Evolutionary conservation across 139 green algal genomes (phyloP).

Genomic region (Chlamydomonas sp.): DNA sequence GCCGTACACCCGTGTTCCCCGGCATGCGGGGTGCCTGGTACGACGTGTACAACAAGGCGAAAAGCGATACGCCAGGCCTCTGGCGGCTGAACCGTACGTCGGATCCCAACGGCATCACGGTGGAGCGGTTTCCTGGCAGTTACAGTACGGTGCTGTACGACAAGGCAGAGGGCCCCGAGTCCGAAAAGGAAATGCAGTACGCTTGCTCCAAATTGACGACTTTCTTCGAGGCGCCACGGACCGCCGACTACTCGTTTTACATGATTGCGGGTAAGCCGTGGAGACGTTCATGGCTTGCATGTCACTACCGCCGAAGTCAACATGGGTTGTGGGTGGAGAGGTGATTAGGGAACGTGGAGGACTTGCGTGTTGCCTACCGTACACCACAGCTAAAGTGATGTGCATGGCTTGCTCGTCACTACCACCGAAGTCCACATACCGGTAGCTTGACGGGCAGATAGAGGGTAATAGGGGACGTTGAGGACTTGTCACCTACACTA

Average conservation of each 20-base stretch:
- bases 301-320: background rate
- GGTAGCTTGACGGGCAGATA: too few relatives aligned
- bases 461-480: too few relatives aligned
- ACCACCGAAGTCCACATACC: too few relatives aligned
- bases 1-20: constrained; percentile 1
- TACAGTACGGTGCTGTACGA: background rate
- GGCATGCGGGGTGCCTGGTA: constrained; percentile 30
- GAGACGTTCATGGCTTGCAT: background rate
- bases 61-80: background rate
- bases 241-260: constrained; percentile 36
- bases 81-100: constrained; percentile 5
- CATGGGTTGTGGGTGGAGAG: too few relatives aligned
- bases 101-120: background rate
- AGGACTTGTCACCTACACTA: too few relatives aligned
- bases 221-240: constrained; percentile 39
- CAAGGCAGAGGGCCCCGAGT: background rate
- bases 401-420: too few relatives aligned
- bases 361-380: too few relatives aligned
- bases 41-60: background rate
- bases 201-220: background rate
- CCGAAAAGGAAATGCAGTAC: too few relatives aligned
- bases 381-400: too few relatives aligned
- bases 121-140: background rate
- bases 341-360: too few relatives aligned
- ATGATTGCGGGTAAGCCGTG: background rate